phyloP scores from a whole-genome alignment of 441 rosid genomes.

The Manihot esculenta region DNA sequence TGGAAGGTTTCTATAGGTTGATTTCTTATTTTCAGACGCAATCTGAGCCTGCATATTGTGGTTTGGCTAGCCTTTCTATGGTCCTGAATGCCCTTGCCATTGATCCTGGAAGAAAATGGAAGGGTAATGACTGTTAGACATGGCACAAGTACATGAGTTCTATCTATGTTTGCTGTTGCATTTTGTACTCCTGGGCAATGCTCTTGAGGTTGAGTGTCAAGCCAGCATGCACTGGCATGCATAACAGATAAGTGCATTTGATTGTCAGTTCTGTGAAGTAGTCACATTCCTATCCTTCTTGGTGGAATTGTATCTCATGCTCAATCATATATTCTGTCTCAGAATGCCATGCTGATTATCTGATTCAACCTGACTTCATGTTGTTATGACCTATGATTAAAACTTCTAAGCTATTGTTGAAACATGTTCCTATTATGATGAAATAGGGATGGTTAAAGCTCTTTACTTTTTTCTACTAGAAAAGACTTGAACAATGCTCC shows the following conservation, averaged over 20 bases:
- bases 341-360: neutral
- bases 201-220: neutral
- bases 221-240: constrained; percentile 1
- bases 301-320: neutral
- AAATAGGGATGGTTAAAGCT: neutral
- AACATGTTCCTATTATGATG: neutral
- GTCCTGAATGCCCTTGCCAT: constrained; percentile 71
- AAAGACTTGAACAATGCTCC: neutral
- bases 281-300: neutral
- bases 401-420: neutral
- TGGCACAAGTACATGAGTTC: neutral
- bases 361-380: neutral
- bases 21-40: constrained; percentile 69
- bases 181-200: neutral
- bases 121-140: constrained; percentile 35
- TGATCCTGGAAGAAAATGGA: constrained; percentile 63
- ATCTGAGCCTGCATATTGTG: constrained; percentile 72
- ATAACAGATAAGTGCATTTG: neutral
- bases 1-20: constrained; percentile 62
- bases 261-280: neutral
- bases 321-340: neutral
- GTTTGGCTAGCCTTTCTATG: constrained; percentile 54
- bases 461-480: no score
- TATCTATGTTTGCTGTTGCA: neutral
- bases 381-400: neutral